These are phyloP conservation scores for Tuber indicum DNA, from an alignment of 495 filamentous ascomycete species.

Conservation along the genomic window DNA sequence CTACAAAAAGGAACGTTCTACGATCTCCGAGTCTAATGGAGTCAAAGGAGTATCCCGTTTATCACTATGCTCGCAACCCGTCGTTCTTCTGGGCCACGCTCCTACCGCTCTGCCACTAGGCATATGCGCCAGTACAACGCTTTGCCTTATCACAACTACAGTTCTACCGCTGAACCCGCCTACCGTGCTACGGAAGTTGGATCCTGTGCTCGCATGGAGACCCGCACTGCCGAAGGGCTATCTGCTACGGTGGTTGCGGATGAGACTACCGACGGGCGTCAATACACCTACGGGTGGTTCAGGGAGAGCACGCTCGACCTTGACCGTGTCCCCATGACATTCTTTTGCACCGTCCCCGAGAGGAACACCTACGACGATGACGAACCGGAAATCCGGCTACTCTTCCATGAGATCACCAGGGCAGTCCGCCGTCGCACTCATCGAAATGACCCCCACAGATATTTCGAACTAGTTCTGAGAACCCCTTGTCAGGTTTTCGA, in stretches of 20 bases:
- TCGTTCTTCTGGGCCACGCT: background rate
- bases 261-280: background rate
- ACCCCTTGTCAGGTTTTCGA: background rate
- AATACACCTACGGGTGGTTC: constrained; percentile 3
- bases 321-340: background rate
- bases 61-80: background rate
- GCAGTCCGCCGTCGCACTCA: background rate
- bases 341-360: background rate
- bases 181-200: background rate
- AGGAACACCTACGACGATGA: background rate
- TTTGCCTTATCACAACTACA: background rate
- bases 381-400: background rate
- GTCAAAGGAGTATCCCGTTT: background rate
- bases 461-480: background rate
- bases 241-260: background rate
- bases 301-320: background rate
- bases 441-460: background rate
- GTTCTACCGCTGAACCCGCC: background rate
- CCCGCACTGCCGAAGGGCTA: background rate
- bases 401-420: background rate
- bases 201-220: background rate
- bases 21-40: background rate
- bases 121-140: background rate
- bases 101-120: background rate
- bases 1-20: background rate